A percentile compares a stretch with the other conserved stretches of the same genome.
phyloP scores from a whole-genome alignment of 345 rosid genomes.

The Triadica sebifera region DNA sequence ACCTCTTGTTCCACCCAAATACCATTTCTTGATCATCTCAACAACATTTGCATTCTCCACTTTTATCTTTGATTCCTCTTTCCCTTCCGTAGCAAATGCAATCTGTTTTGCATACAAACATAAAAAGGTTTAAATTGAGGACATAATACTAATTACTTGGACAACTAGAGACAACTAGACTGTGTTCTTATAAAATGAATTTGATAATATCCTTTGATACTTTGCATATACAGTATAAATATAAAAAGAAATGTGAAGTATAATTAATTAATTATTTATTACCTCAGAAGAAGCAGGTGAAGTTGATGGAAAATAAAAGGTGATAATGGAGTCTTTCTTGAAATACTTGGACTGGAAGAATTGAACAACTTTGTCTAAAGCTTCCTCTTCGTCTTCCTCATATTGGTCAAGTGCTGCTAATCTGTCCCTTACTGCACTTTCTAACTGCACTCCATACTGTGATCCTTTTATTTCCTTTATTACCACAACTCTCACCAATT shows the following conservation, averaged over 20 bases:
- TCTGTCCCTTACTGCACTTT: conserved; percentile 77
- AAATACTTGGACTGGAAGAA: conserved; percentile 90
- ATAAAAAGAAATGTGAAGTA: too few species aligned
- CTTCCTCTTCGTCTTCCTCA: conserved; percentile 89
- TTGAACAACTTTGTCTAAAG: conserved; percentile 66
- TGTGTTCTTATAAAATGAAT: too few species aligned
- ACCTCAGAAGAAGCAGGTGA: conserved; percentile 55
- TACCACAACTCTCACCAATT: conserved; percentile 70
- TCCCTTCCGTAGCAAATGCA: conserved; percentile 54
- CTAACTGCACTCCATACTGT: conserved; percentile 87
- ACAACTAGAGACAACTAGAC: too few species aligned
- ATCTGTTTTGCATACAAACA: conserved; percentile 35
- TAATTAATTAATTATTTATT: too few species aligned
- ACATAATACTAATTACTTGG: too few species aligned
- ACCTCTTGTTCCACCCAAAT: conserved; percentile 71
- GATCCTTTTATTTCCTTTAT: conserved; percentile 95
- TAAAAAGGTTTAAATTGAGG: too few species aligned
- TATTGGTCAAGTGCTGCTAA: conserved; percentile 79
- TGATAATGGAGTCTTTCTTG: conserved; percentile 64
- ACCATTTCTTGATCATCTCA: conserved; percentile 85
- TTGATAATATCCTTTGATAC: too few species aligned
- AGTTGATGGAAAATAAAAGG: conserved; percentile 62
- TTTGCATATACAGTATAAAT: not conserved
- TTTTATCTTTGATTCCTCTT: conserved; percentile 53
- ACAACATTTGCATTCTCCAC: conserved; percentile 76